A percentile compares a stretch with the other conserved stretches of the same genome.
Conservation (phyloP, 768 basidiomycete genomes). For the Amanita pallidorosea region DNA sequence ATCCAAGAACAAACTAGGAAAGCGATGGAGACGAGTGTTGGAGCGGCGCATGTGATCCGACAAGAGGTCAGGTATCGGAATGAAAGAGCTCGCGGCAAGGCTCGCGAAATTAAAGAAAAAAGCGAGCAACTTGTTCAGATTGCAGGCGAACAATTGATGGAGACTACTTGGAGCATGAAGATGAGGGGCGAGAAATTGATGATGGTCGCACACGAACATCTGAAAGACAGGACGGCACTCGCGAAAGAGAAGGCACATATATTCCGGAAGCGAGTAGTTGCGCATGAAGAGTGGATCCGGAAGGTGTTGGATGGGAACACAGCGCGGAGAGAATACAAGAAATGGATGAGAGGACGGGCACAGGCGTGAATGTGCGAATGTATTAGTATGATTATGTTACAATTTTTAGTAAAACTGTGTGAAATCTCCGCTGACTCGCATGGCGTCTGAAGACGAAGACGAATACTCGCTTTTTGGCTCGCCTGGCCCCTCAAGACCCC, state of each 20-base stretch:
- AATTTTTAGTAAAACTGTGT: neutral
- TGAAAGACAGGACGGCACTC: slow-evolving; percentile 28
- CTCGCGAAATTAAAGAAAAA: slow-evolving; percentile 39
- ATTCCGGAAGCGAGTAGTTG: slow-evolving; percentile 26
- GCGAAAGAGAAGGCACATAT: slow-evolving; percentile 33
- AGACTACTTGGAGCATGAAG: slow-evolving; percentile 17
- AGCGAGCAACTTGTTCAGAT: slow-evolving; percentile 34
- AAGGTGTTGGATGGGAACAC: slow-evolving; percentile 12
- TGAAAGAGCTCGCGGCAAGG: slow-evolving; percentile 39
- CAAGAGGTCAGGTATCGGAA: slow-evolving; percentile 39
- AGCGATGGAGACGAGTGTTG: slow-evolving; percentile 37
- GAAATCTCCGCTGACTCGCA: neutral
- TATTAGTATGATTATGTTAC: neutral
- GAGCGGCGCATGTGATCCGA: slow-evolving; percentile 30
- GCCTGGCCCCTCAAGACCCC: slow-evolving; percentile 70
- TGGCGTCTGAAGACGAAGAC: slow-evolving; percentile 27
- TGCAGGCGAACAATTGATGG: slow-evolving; percentile 22
- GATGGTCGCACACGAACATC: slow-evolving; percentile 26
- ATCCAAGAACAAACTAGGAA: slow-evolving; percentile 38
- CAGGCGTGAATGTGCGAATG: neutral
- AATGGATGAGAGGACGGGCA: neutral
- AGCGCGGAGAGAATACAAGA: neutral
- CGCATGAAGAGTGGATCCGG: slow-evolving; percentile 21
- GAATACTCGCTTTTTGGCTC: slow-evolving; percentile 77
- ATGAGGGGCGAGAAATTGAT: slow-evolving; percentile 37